A percentile compares a stretch with the other conserved stretches of the same genome.
phyloP scores from a whole-genome alignment of 2,329 filamentous ascomycete species.

The Alternaria metachromatica region DNA sequence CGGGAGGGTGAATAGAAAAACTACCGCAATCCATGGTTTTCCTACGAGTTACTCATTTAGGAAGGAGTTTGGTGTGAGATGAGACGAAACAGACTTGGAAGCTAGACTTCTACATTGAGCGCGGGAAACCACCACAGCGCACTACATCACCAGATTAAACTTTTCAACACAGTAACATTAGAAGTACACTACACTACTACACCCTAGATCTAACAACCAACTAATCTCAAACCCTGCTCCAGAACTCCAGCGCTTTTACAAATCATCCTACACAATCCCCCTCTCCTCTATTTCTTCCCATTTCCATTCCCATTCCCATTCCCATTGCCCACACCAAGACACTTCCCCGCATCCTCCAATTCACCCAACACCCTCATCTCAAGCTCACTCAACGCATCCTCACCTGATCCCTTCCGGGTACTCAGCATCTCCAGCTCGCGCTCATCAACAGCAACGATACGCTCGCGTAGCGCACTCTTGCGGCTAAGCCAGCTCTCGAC shows the following conservation, averaged over 20 bases:
- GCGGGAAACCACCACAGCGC: too few relatives aligned
- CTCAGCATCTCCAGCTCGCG: conserved; percentile 70
- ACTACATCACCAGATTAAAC: too few relatives aligned
- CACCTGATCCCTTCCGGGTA: conserved; percentile 40
- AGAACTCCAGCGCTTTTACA: conserved; percentile 15
- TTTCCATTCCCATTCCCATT: conserved; percentile 8
- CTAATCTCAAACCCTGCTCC: background rate
- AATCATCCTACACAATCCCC: background rate
- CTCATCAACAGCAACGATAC: conserved; percentile 74
- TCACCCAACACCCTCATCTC: conserved; percentile 74
- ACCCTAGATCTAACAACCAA: background rate
- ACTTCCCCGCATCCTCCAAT: conserved; percentile 44
- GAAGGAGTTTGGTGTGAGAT: background rate
- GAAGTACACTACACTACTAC: conserved; percentile 1
- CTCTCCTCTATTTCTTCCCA: background rate
- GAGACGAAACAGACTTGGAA: background rate
- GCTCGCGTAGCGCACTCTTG: conserved; percentile 71
- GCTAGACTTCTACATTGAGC: too few relatives aligned
- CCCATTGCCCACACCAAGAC: conserved; percentile 39
- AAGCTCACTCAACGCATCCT: conserved; percentile 60
- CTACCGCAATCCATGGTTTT: background rate
- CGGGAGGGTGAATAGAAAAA: background rate
- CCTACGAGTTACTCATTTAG: background rate
- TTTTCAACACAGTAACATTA: background rate
- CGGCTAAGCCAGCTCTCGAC: conserved; percentile 81